Base-by-base conservation (phyloP, 345 rosid genomes). In the Eucalyptus fibrosa region DNA sequence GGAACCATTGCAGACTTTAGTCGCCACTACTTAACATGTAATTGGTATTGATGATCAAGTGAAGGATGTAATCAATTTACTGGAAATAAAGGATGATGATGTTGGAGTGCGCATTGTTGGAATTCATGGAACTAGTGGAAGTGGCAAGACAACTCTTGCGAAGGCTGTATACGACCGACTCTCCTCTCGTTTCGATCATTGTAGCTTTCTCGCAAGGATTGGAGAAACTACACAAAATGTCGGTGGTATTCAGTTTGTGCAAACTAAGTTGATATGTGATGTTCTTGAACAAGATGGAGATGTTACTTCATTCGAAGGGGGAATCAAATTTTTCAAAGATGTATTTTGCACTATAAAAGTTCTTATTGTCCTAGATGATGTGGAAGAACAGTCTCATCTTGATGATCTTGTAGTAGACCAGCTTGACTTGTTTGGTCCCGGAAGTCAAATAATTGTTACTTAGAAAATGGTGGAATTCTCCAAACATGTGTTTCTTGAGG, bases 261-360 rank as follows among this genome's bases (percentile, higher is more conserved):
- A 59, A 59, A 59, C n/a, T 26, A 59, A 59, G 65, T 26, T 59
- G n/a, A 59, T 26, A 26, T 1, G 0, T 11, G 65, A 59, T 59
- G 0, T 26, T 59, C 65, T 59, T 5, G 7, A 11, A 0, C n/a
- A 1, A 59, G 65, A 59, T 11, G 15, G 65, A 0, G 7, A 26
- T 10, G 65, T 59, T 59, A 7, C 65, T 59, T 59, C 7, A 0
- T 59, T 59, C 1, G 7, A 59, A 59, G 65, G n/a, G 5, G 65
- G 65, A 59, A 59, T 59, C n/a, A 26, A 26, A 3, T 26, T 59
- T 5, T 59, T 59, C n/a, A 1, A 0, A 0, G n/a, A 59, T 26
- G 65, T 59, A 59, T 59, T 59, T 5, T 0, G 12, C 0, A 26
- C 1, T 11, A 11, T 26, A 59, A 59, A 59, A 59, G n/a, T 2